phyloP scores from a whole-genome alignment of 352 stramenopile species.

The Phytophthora citricola region DNA sequence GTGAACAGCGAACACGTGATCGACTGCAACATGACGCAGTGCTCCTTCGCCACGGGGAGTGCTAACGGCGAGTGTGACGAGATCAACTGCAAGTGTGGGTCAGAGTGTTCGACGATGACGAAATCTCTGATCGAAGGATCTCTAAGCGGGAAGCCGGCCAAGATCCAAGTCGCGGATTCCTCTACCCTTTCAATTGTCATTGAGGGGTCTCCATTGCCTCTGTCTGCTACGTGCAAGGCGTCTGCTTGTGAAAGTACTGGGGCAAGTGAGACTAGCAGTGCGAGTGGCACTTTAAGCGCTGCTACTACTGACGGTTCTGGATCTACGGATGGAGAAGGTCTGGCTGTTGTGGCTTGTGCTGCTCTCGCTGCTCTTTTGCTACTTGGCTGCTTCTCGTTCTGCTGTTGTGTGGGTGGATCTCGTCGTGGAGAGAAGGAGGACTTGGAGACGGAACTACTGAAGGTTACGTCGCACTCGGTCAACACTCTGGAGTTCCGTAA shows the following conservation, averaged over 20 bases:
- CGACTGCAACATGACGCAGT: slow-evolving; percentile 64
- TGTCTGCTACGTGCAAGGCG: slow-evolving; percentile 68
- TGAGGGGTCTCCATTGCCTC: slow-evolving; percentile 56
- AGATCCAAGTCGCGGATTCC: slow-evolving; percentile 46
- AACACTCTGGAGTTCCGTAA: slow-evolving; percentile 62
- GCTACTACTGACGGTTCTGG: slow-evolving; percentile 10
- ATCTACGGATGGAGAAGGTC: slow-evolving; percentile 2
- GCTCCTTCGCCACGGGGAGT: slow-evolving; percentile 50
- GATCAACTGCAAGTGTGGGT: slow-evolving; percentile 70
- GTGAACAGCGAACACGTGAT: slow-evolving; percentile 63
- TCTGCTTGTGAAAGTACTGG: slow-evolving; percentile 61
- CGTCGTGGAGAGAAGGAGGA: slow-evolving; percentile 18
- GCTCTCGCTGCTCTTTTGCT: slow-evolving; percentile 16
- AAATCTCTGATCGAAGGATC: slow-evolving; percentile 70
- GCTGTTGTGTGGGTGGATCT: slow-evolving; percentile 15
- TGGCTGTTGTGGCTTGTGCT: slow-evolving; percentile 28
- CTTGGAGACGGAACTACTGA: slow-evolving; percentile 51
- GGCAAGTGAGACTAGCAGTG: slow-evolving; percentile 12
- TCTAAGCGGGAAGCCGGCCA: slow-evolving; percentile 69
- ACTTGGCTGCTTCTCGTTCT: slow-evolving; percentile 24
- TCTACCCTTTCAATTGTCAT: slow-evolving; percentile 17
- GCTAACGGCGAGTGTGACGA: slow-evolving; percentile 48
- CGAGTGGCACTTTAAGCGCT: slow-evolving; percentile 12
- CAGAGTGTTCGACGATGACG: slow-evolving; percentile 52
- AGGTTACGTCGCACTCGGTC: slow-evolving; percentile 50